phyloP scores from a whole-genome alignment of 2,329 filamentous ascomycete species.

The Exophiala phaeomuriformis region DNA sequence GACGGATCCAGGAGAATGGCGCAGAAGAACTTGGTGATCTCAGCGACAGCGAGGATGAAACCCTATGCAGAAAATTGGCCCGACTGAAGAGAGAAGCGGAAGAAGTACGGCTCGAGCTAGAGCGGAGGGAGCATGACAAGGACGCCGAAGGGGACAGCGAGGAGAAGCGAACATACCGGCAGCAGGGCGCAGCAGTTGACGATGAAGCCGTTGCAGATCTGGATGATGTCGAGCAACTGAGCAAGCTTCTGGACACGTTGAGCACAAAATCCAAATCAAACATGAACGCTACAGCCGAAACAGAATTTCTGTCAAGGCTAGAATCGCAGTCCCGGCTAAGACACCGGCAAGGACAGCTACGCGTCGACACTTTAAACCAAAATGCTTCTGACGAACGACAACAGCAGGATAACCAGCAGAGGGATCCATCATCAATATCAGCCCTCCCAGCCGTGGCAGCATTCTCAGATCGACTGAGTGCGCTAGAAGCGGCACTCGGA shows the following conservation, averaged over 20 bases:
- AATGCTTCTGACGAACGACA: not conserved
- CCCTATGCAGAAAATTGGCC: conserved; percentile 68
- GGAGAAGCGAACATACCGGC: conserved; percentile 30
- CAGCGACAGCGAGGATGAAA: conserved; percentile 65
- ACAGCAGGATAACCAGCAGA: not conserved
- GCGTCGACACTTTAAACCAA: no score
- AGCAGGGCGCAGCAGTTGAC: conserved; percentile 27
- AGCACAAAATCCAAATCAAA: conserved; percentile 12
- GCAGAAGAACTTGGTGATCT: conserved; percentile 59
- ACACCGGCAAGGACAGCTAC: not conserved
- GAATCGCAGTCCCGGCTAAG: conserved; percentile 4
- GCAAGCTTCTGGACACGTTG: conserved; percentile 56
- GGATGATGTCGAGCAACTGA: conserved; percentile 60
- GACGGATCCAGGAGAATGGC: conserved; percentile 32
- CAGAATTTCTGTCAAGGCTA: conserved; percentile 21
- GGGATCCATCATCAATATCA: conserved; percentile 34
- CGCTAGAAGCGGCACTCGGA: conserved; percentile 75
- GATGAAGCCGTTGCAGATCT: conserved; percentile 36
- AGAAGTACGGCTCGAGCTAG: conserved; percentile 54
- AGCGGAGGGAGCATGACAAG: conserved; percentile 44
- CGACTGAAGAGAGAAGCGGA: conserved; percentile 76
- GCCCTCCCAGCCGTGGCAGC: conserved; percentile 72
- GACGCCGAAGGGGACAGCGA: conserved; percentile 34
- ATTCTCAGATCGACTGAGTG: conserved; percentile 72
- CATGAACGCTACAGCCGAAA: conserved; percentile 11